Evolutionary conservation across 495 filamentous ascomycete species (phyloP).

Genomic region (Neurospora africana): DNA sequence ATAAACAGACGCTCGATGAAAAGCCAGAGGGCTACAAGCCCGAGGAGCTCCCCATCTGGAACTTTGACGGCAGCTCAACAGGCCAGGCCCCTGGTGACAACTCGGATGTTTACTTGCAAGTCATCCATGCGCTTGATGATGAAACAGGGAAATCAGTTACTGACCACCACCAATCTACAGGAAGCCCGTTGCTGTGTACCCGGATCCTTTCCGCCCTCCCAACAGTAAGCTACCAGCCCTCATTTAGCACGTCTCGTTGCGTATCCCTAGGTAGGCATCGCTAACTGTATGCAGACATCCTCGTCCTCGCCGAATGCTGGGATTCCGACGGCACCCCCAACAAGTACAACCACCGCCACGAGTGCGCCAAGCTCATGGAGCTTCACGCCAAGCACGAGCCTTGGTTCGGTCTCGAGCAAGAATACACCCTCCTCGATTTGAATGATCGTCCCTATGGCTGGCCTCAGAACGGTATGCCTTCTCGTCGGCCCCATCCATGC

Average conservation of each 20-base stretch:
- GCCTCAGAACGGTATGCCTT: constrained; percentile 40
- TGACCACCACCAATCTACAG: neutral
- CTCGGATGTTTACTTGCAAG: constrained; percentile 78
- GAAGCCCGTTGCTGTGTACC: constrained; percentile 56
- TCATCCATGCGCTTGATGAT: neutral
- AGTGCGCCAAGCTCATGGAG: constrained; percentile 58
- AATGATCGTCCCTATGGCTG: constrained; percentile 81
- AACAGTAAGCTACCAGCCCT: constrained; percentile 2
- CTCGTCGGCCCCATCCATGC: neutral
- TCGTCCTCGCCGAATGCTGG: constrained; percentile 89
- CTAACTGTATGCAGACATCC: constrained; percentile 27
- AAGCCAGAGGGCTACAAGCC: constrained; percentile 50
- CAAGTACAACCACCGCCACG: constrained; percentile 83
- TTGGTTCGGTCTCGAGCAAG: constrained; percentile 95
- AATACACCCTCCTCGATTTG: constrained; percentile 53
- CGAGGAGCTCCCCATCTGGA: constrained; percentile 89
- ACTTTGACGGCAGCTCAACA: constrained; percentile 81
- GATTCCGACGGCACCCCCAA: constrained; percentile 87
- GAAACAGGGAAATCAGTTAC: neutral
- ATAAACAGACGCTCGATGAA: constrained; percentile 43
- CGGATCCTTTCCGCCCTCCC: constrained; percentile 73
- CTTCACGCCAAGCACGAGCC: constrained; percentile 67
- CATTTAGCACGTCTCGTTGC: constrained; percentile 55
- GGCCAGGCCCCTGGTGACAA: constrained; percentile 85
- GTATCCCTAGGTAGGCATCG: no score